Evolutionary conservation across 2,329 filamentous ascomycete species (phyloP), one percentile per base, ranked within the genome.

Genomic region (Zymoseptoria brevis): DNA sequence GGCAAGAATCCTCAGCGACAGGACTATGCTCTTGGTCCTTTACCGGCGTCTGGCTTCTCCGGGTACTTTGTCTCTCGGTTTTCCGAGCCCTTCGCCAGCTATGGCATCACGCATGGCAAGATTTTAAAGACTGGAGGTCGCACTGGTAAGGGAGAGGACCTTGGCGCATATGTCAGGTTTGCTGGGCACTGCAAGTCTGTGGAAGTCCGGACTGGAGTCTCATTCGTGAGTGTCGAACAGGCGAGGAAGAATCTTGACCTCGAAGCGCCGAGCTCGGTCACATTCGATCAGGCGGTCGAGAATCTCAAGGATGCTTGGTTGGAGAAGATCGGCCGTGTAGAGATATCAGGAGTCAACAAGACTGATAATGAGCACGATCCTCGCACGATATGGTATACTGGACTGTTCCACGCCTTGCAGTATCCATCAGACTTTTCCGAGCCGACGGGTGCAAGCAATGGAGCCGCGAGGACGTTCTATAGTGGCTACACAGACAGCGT

Each of bases 361-460:
- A 79, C 77, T 0, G 72, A 75, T 24, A 24, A 62, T 0, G 71
- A 74, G 6, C 73, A 79, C 50, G 75, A 79, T 53, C 76, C 73
- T n/a, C 73, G 72, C 4, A 76, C 72, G 0, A 75, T 79, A 50
- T 79, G 74, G 66, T 80, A 80, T 58, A 79, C 77, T 0, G 74
- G 73, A 4, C 67, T 80, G 0, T 79, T 78, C 52, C 77, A 79
- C 59, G 73, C 75, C 2, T 66, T 80, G 8, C 78, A 80, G 57
- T 80, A 79, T 58, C 78, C 78, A 0, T 77, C 67, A 26, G 77
- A 79, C 63, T 79, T 76, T 62, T 79, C 78, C 0, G 78, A 79
- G 62, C 77, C 77, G 0, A 69, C 70, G 0, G 68, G 67, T 3
- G 63, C 54, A 1, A 58, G 66, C 1, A 22, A 57, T 19, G 61